Conservation (phyloP, 2,329 filamentous ascomycete species). For the Metarhizium sp. region DNA sequence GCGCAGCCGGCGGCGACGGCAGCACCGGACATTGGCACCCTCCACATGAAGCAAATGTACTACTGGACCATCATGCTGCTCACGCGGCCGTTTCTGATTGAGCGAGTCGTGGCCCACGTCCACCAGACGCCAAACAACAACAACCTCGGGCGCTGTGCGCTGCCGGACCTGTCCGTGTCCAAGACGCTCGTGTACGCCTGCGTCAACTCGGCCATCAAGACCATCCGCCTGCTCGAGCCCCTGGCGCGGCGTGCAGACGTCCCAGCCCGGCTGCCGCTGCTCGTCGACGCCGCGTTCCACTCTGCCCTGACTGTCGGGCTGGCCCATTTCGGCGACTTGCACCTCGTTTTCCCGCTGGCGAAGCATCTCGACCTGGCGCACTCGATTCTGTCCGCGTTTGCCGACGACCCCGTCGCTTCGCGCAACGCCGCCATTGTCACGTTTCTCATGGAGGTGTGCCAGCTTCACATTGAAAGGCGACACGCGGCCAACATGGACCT, state of each 20-base stretch:
- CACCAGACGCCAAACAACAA: background rate
- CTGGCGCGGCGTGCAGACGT: slow-evolving; percentile 20
- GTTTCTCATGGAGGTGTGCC: too few species aligned
- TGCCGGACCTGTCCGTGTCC: background rate
- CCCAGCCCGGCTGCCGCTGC: slow-evolving; percentile 28
- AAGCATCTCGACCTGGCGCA: too few species aligned
- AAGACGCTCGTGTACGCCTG: slow-evolving; percentile 15
- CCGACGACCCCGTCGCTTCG: too few species aligned
- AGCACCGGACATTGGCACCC: background rate
- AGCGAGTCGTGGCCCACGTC: slow-evolving; percentile 12
- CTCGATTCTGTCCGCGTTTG: too few species aligned
- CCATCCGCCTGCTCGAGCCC: slow-evolving; percentile 24
- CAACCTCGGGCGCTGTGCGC: too few species aligned
- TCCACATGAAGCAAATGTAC: slow-evolving; percentile 20
- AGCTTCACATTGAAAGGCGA: too few species aligned
- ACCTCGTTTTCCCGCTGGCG: too few species aligned
- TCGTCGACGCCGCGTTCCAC: slow-evolving; percentile 32
- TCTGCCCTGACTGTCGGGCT: slow-evolving; percentile 30
- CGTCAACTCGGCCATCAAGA: slow-evolving; percentile 18
- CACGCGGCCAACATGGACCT: too few species aligned
- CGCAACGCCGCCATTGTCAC: too few species aligned
- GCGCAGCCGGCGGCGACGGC: too few species aligned
- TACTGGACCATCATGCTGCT: slow-evolving; percentile 25
- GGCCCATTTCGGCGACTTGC: slow-evolving; percentile 25
- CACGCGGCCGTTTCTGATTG: slow-evolving; percentile 19